Evolutionary conservation across 2,329 filamentous ascomycete genomes (phyloP).

Genomic region (Fusarium chuoi): DNA sequence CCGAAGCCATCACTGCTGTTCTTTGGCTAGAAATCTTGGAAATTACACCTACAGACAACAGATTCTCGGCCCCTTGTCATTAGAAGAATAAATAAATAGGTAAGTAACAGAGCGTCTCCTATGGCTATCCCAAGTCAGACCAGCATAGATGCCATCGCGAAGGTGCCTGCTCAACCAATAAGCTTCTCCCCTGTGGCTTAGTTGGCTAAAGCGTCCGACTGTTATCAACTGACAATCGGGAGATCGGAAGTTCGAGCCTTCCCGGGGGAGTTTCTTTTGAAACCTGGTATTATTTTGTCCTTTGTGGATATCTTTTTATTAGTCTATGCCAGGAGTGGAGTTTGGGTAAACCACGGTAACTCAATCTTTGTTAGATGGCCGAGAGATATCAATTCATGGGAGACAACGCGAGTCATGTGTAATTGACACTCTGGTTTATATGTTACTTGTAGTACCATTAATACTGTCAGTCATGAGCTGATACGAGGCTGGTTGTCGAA

Average conservation of each 20-base stretch:
- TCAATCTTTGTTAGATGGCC: neutral
- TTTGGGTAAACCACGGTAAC: neutral
- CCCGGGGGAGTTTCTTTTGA: slow-evolving; percentile 36
- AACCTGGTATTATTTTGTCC: neutral
- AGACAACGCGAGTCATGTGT: neutral
- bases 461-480: neutral
- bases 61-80: neutral
- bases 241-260: slow-evolving; percentile 47
- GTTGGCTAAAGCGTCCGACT: slow-evolving; percentile 42
- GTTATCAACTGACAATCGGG: slow-evolving; percentile 40
- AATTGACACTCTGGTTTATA: neutral
- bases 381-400: no score
- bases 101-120: neutral
- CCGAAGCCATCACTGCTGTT: neutral
- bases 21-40: neutral
- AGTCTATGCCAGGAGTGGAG: neutral
- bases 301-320: slow-evolving; percentile 12
- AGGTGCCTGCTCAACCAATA: neutral
- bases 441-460: neutral
- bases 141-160: neutral
- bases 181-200: slow-evolving; percentile 38
- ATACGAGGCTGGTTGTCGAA: slow-evolving; percentile 2
- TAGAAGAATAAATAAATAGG: neutral
- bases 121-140: neutral
- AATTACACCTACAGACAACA: neutral